These are phyloP conservation scores for Antitrichia curtipendula DNA, from an alignment of 225 moss, liverwort and hornwort genomes.

Conservation along the genomic window DNA sequence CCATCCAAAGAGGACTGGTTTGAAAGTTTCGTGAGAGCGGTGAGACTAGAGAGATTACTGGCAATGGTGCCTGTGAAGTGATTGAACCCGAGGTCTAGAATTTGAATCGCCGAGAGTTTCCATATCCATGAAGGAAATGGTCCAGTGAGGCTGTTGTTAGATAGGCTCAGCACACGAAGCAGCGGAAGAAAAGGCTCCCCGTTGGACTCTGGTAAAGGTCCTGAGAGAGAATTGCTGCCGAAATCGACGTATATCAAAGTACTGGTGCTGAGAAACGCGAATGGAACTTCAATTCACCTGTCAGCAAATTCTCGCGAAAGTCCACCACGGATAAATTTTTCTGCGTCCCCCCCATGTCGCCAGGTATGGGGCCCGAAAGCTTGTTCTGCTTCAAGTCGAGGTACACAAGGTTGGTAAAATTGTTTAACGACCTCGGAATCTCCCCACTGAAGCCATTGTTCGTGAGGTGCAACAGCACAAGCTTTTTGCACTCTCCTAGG, in stretches of 20 bases:
- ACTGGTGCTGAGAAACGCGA: background rate
- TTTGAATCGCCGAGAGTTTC: background rate
- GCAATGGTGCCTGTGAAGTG: background rate
- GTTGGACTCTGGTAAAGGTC: background rate
- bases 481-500: background rate
- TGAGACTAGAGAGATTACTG: background rate
- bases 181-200: background rate
- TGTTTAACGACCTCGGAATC: background rate
- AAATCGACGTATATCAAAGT: background rate
- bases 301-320: background rate
- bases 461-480: background rate
- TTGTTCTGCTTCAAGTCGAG: background rate
- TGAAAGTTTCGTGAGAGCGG: background rate
- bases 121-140: background rate
- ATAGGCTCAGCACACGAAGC: background rate
- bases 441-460: background rate
- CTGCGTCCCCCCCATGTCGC: background rate
- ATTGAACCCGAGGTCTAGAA: background rate
- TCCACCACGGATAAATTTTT: background rate
- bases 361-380: background rate
- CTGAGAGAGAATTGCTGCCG: background rate
- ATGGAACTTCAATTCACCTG: background rate
- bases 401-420: background rate
- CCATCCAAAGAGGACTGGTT: background rate
- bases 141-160: background rate